Conservation (phyloP, 768 basidiomycete genomes). For the Hygrocybe coccinea region DNA sequence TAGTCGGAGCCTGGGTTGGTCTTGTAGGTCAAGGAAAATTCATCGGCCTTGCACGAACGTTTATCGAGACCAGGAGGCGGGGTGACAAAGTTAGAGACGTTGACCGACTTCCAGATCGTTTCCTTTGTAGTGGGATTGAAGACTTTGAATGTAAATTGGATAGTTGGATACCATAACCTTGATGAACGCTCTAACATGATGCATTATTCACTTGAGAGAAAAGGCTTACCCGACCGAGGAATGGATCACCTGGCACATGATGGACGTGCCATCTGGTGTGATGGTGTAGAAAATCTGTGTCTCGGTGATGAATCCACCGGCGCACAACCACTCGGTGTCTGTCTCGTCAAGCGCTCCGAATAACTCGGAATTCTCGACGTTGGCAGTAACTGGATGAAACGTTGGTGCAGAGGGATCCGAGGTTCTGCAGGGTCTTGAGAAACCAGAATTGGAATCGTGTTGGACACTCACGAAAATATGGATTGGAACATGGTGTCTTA, state of each 20-base stretch:
- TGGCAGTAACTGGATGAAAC: constrained; percentile 76
- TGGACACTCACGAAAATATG: constrained; percentile 64
- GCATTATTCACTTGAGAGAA: constrained; percentile 7
- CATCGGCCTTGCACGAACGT: constrained; percentile 79
- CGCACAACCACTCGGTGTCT: constrained; percentile 80
- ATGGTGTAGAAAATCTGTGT: constrained; percentile 86
- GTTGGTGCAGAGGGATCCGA: constrained; percentile 67
- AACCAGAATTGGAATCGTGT: not conserved
- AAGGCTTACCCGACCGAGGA: constrained; percentile 77
- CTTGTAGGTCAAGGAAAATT: constrained; percentile 73
- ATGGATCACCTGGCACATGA: constrained; percentile 86
- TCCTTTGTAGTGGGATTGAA: constrained; percentile 74
- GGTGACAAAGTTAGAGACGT: constrained; percentile 73
- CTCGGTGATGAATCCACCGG: constrained; percentile 82
- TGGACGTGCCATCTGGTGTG: constrained; percentile 68
- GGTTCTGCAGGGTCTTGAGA: constrained; percentile 36
- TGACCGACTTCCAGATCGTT: constrained; percentile 80
- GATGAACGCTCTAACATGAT: constrained; percentile 8
- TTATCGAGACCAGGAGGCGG: constrained; percentile 75
- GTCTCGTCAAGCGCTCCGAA: constrained; percentile 70
- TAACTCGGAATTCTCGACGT: constrained; percentile 48
- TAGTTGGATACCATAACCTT: constrained; percentile 89
- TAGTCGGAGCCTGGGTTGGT: constrained; percentile 49
- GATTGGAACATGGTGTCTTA: constrained; percentile 65
- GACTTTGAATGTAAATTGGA: constrained; percentile 90